These are phyloP conservation scores for Diaporthe sp. DNA, from an alignment of 2,329 filamentous ascomycete genomes.

Conservation along the genomic window DNA sequence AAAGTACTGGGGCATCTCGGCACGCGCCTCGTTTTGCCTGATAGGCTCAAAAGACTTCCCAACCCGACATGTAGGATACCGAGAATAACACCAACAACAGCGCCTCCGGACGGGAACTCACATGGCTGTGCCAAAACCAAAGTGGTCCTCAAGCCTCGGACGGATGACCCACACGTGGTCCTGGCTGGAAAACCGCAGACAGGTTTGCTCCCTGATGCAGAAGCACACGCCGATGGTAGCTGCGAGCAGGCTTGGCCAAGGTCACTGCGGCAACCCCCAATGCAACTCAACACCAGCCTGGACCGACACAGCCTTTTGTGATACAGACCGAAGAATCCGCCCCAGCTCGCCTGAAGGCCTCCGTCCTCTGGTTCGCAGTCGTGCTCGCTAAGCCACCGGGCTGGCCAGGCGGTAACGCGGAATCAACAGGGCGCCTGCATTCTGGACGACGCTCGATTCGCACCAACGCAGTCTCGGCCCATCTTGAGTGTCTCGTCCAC, in stretches of 20 bases:
- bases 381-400: conserved; percentile 25
- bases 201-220: neutral
- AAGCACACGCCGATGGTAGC: neutral
- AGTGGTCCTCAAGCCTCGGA: neutral
- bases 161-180: conserved; percentile 3
- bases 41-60: conserved; percentile 29
- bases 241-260: neutral
- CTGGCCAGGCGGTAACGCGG: conserved; percentile 13
- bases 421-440: conserved; percentile 22
- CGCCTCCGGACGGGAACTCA: neutral
- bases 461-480: neutral
- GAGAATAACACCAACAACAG: neutral
- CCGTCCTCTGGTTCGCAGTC: neutral
- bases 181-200: neutral
- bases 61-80: conserved; percentile 19
- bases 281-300: conserved; percentile 1
- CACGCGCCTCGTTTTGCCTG: conserved; percentile 25
- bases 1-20: neutral
- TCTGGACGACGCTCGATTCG: conserved; percentile 14
- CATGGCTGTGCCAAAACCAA: neutral
- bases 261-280: conserved; percentile 1
- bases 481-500: conserved; percentile 10
- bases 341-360: conserved; percentile 13
- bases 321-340: neutral
- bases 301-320: conserved; percentile 11